These are phyloP conservation scores for Dendrocalamus sinicus DNA, from an alignment of 176 grass and related monocot genomes.

Conservation along the genomic window DNA sequence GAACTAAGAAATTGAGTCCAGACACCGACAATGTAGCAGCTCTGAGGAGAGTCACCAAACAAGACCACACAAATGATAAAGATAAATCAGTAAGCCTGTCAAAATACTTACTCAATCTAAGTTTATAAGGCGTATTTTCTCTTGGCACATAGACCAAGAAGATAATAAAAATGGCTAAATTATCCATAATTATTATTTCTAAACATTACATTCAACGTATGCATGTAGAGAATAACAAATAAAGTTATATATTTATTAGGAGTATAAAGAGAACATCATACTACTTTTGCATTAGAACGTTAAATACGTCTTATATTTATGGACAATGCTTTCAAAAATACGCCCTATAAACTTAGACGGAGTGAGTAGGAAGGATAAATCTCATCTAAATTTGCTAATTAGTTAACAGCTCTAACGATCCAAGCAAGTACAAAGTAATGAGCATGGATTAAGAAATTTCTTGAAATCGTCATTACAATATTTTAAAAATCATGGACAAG, in stretches of 20 bases:
- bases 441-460: background rate
- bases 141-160: no score
- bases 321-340: no score
- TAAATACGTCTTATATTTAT: no score
- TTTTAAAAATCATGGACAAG: background rate
- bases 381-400: background rate
- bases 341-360: no score
- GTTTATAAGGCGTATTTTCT: no score
- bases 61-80: constrained; percentile 12
- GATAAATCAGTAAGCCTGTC: constrained; percentile 8
- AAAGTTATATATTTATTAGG: no score
- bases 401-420: background rate
- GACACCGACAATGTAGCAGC: constrained; percentile 7
- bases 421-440: constrained; percentile 21
- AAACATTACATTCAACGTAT: no score
- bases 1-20: background rate
- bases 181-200: no score
- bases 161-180: no score
- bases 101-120: background rate
- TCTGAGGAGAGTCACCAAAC: background rate
- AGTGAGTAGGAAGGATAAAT: background rate
- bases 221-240: no score
- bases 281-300: no score
- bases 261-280: no score
- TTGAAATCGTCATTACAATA: constrained; percentile 6